phyloP scores from a whole-genome alignment of 371 early-diverging fungal genomes.

The Nosema granulosis region DNA sequence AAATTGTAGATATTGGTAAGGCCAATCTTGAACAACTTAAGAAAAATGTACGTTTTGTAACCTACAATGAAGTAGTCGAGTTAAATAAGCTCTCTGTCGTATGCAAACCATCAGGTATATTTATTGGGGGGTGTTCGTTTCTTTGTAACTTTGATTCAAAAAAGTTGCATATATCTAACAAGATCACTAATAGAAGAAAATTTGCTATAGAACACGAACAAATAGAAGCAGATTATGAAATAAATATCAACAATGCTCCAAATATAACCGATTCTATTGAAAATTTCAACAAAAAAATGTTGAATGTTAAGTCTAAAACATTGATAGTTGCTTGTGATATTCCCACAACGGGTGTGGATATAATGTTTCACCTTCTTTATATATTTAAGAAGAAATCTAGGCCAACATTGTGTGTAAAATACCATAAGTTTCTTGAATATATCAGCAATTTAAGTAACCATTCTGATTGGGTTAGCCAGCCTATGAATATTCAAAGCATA shows the following conservation, averaged over 20 bases:
- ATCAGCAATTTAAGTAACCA: constrained; percentile 13
- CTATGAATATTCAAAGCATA: constrained; percentile 8
- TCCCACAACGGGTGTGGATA: constrained; percentile 17
- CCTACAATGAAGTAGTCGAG: constrained; percentile 34
- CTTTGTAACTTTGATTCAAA: constrained; percentile 5
- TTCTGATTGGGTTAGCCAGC: constrained; percentile 16
- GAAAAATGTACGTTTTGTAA: constrained; percentile 35
- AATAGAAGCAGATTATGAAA: constrained; percentile 19
- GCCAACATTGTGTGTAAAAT: constrained; percentile 7
- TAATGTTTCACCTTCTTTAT: constrained; percentile 17
- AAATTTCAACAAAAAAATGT: constrained; percentile 1
- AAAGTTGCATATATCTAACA: neutral
- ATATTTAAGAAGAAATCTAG: neutral
- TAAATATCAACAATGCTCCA: neutral
- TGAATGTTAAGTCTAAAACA: neutral
- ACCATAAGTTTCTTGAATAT: constrained; percentile 3
- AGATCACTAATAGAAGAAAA: constrained; percentile 1
- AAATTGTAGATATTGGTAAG: constrained; percentile 22
- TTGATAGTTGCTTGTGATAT: constrained; percentile 18
- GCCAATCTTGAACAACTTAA: constrained; percentile 42
- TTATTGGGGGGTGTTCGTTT: constrained; percentile 52
- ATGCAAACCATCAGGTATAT: constrained; percentile 42
- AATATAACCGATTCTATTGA: neutral
- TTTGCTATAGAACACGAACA: constrained; percentile 2
- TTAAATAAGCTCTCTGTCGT: constrained; percentile 46